Conservation (phyloP, 371 early-diverging fungal species). For the Mucor mucedo region DNA sequence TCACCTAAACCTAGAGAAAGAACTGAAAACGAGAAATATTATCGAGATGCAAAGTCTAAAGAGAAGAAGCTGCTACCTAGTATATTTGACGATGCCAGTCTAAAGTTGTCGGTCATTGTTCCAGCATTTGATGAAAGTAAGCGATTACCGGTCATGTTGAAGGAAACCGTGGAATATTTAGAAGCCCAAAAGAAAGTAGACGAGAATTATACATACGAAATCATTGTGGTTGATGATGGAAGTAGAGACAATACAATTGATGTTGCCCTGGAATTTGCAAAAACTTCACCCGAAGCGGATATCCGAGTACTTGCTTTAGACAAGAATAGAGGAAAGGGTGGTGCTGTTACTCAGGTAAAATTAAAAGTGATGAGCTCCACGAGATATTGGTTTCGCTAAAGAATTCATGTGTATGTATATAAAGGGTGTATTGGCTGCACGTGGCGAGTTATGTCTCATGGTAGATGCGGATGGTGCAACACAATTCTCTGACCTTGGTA, state of each 20-base stretch:
- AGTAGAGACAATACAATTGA: conserved; percentile 78
- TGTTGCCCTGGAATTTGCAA: conserved; percentile 71
- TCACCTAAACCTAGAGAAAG: conserved; percentile 60
- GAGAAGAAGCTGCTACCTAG: conserved; percentile 39
- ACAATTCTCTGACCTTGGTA: conserved; percentile 79
- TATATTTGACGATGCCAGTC: conserved; percentile 53
- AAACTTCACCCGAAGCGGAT: conserved; percentile 53
- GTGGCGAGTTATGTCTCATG: conserved; percentile 85
- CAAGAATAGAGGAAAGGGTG: conserved; percentile 93
- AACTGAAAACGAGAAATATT: conserved; percentile 62
- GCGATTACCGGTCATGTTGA: conserved; percentile 84
- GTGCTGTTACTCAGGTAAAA: conserved; percentile 88
- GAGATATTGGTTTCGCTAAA: neutral
- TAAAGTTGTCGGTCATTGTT: conserved; percentile 81
- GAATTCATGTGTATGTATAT: neutral
- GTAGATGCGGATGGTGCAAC: conserved; percentile 98
- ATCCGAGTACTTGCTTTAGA: conserved; percentile 80
- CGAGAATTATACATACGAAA: conserved; percentile 71
- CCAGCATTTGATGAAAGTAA: conserved; percentile 93
- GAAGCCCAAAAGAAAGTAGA: conserved; percentile 46
- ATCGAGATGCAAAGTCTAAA: conserved; percentile 40
- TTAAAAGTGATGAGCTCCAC: neutral
- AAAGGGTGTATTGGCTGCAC: conserved; percentile 82
- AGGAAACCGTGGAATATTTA: conserved; percentile 76
- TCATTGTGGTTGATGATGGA: conserved; percentile 93